Evolutionary conservation across 2,329 filamentous ascomycete genomes (phyloP), one percentile per base, ranked within the genome.

Genomic region (Ophiocordyceps robertsii): DNA sequence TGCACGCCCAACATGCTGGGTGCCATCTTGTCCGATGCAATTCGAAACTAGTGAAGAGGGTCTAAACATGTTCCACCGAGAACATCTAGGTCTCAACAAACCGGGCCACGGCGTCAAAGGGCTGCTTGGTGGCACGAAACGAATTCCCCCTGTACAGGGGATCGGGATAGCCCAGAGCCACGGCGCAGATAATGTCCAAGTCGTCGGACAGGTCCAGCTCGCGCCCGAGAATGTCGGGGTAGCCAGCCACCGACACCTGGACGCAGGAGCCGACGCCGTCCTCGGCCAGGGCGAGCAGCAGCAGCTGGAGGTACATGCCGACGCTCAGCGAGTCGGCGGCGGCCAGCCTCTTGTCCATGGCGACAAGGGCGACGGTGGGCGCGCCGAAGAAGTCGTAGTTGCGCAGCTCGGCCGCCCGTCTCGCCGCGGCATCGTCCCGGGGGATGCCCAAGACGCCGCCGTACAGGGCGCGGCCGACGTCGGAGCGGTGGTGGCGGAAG

Each of bases 311-410:
- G 12, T 47, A 50, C 1, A 51, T 47, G 0, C 48, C 48, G 1
- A 49, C 49, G 1, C 48, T 49, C 1, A 52, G 14, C 8, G 44
- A 10, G n/a, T 51, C 49, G 1, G 38, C 33, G 0, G 38, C 43
- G 14, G 40, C 42, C 0, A 51, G 27, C 0, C 37, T 30, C 17
- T 44, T 49, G 2, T 48, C 43, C 3, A 52, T 51, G 1, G 2
- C 43, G 2, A 52, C 14, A 1, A 52, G 30, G 3, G 45, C 45
- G 1, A 48, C 49, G 2, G 47, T 21, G 0, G 49, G 49, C 0
- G 49, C 47, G 27, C 46, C 46, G 4, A 51, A 51, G 6, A 51
- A 51, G 0, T 50, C 41, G 2, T 46, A 51, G 10, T 52, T 52
- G 29, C 40, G 45, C 0, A 48, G 35, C 35, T 38, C 7, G 43